phyloP scores from a whole-genome alignment of 2,329 filamentous ascomycete species.

The Fusarium pseudonygamai region DNA sequence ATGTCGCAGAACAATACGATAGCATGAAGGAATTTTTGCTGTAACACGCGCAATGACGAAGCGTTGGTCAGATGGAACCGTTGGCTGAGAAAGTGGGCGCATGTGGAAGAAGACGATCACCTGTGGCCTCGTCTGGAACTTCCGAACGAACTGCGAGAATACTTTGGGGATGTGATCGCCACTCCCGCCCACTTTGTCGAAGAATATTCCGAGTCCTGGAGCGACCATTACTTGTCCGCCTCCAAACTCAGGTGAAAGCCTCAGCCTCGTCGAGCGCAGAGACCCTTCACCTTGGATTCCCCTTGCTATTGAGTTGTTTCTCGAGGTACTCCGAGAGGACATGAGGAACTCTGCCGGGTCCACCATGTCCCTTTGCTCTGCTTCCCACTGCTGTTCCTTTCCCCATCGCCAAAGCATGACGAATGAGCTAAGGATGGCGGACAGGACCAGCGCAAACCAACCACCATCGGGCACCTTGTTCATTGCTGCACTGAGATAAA shows the following conservation, averaged over 20 bases:
- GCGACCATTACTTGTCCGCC: constrained; percentile 57
- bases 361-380: constrained; percentile 71
- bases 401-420: constrained; percentile 83
- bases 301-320: constrained; percentile 37
- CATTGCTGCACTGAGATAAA: constrained; percentile 75
- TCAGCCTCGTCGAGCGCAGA: constrained; percentile 34
- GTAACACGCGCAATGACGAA: constrained; percentile 56
- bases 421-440: constrained; percentile 68
- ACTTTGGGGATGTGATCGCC: constrained; percentile 53
- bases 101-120: constrained; percentile 81
- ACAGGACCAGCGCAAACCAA: constrained; percentile 79
- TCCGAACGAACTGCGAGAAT: constrained; percentile 77
- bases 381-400: constrained; percentile 79
- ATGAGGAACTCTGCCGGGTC: constrained; percentile 52
- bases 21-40: constrained; percentile 67
- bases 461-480: constrained; percentile 79
- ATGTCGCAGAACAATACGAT: constrained; percentile 74
- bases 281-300: constrained; percentile 24
- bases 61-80: constrained; percentile 58
- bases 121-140: constrained; percentile 73
- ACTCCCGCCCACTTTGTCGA: constrained; percentile 79
- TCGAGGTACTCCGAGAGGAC: constrained; percentile 39
- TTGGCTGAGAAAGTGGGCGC: constrained; percentile 68
- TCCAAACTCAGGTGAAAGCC: constrained; percentile 52
- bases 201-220: constrained; percentile 75